Evolutionary conservation across 352 stramenopile species (phyloP).

Genomic region (Phytophthora crassamura): DNA sequence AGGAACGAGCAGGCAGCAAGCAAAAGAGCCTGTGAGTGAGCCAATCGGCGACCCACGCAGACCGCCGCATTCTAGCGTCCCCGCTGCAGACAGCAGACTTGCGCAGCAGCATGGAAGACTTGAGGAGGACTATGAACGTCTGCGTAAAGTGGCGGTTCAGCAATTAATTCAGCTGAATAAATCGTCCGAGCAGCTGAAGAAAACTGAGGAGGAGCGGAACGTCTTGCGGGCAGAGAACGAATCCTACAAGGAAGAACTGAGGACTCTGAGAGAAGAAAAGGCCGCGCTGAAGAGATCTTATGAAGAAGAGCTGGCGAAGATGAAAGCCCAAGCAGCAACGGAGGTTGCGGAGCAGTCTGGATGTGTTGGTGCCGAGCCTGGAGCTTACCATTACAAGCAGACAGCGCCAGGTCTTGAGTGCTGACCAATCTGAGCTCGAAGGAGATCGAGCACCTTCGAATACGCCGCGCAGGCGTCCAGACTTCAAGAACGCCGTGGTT

Average conservation of each 20-base stretch:
- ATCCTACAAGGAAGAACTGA: conserved; percentile 15
- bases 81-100: conserved; percentile 17
- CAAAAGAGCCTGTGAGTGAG: conserved; percentile 17
- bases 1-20: conserved; percentile 13
- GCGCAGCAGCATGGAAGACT: background rate
- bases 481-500: too few species aligned
- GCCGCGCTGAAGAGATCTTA: conserved; percentile 7
- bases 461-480: too few species aligned
- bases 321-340: conserved; percentile 14
- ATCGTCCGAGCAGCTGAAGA: background rate
- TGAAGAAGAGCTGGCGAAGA: conserved; percentile 16
- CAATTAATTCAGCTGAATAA: background rate
- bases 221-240: conserved; percentile 11
- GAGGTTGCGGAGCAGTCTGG: conserved; percentile 7
- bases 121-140: background rate
- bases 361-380: too few species aligned
- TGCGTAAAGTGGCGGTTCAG: background rate
- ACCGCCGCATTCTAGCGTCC: conserved; percentile 5
- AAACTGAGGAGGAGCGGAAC: conserved; percentile 11
- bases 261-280: conserved; percentile 1
- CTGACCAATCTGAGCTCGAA: too few species aligned
- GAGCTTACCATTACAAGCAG: too few species aligned
- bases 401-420: too few species aligned
- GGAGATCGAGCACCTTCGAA: too few species aligned
- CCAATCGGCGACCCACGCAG: background rate